Evolutionary conservation across 2,329 filamentous ascomycete species (phyloP).

Genomic region (Pseudocercospora eumusae): DNA sequence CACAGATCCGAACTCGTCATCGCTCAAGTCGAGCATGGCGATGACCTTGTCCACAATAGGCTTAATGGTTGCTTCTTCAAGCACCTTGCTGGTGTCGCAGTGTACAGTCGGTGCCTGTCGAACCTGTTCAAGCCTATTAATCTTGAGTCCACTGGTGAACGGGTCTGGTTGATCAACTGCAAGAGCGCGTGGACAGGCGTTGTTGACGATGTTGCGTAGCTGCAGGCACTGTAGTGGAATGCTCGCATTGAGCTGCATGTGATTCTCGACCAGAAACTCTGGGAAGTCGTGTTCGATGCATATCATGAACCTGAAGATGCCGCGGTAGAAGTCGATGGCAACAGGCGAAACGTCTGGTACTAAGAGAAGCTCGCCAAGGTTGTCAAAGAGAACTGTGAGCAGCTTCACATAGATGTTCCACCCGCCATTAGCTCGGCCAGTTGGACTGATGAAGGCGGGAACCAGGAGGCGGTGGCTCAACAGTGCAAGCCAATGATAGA

Average conservation of each 20-base stretch:
- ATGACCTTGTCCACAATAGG: constrained; percentile 53
- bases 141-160: constrained; percentile 70
- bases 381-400: constrained; percentile 48
- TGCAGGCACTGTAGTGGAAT: constrained; percentile 84
- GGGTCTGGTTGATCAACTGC: constrained; percentile 70
- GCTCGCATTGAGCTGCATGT: constrained; percentile 75
- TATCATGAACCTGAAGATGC: constrained; percentile 76
- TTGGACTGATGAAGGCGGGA: constrained; percentile 66
- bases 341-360: constrained; percentile 66
- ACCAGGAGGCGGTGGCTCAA: constrained; percentile 84
- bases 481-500: constrained; percentile 80
- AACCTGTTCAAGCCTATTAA: constrained; percentile 74
- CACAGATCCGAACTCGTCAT: constrained; percentile 74
- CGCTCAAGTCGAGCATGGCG: constrained; percentile 54
- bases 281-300: constrained; percentile 92
- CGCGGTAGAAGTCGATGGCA: constrained; percentile 81
- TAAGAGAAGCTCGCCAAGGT: constrained; percentile 78
- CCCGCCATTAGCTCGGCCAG: constrained; percentile 51
- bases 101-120: constrained; percentile 66
- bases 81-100: constrained; percentile 61
- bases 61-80: constrained; percentile 55
- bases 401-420: constrained; percentile 76
- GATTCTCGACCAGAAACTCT: constrained; percentile 86
- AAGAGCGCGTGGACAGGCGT: constrained; percentile 70
- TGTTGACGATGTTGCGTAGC: constrained; percentile 82